Base-by-base conservation (phyloP, 441 rosid genomes). In the Adansonia gregorii region DNA sequence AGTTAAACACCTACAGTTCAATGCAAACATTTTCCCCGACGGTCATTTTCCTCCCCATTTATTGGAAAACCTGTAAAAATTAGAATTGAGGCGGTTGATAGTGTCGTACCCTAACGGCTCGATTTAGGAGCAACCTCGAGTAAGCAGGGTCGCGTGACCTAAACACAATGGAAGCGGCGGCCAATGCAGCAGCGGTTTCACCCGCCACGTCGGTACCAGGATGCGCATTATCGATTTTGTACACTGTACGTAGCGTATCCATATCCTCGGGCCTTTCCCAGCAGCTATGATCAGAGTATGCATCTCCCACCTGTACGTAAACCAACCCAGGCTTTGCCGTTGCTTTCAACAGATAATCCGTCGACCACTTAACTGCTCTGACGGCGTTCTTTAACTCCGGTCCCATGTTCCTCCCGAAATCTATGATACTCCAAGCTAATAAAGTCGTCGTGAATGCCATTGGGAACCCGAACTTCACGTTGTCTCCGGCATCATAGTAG, bases 261-360 rank as follows among this genome's bases (percentile, higher is more conserved):
- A 90, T 90, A 60, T 90, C 94, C 80, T 90, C 94, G 0, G 94
- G 94, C 20, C 94, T 24, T 75, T 90, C 94, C 94, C 94, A 90
- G 79, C 94, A 90, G 87, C 86, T 87, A 17, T 90, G 94, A 70
- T 90, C 94, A 3, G 91, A 87, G 79, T 54, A 84, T 6, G 94
- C 77, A 52, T 90, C 94, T 0, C 94, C 94, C 2, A 90, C 94
- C 78, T 90, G 94, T 0, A 90, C 94, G 63, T 76, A 90, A 0
- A 90, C 87, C 2, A 89, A 87, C 8, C 86, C 90, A 20, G 89
- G 87, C 17, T 68, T 72, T 74, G 86, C 84, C 78, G 94, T 89
- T n/a, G 90, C 92, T 74, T 90, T 90, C 1, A 90, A 83, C 3
- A 90, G 85, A 65, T 87, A 90, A 59, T 90, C 94, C 22, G 94